Base-by-base conservation (phyloP, 148 eudicot species). In the Amaranthus hypochondriacus region DNA sequence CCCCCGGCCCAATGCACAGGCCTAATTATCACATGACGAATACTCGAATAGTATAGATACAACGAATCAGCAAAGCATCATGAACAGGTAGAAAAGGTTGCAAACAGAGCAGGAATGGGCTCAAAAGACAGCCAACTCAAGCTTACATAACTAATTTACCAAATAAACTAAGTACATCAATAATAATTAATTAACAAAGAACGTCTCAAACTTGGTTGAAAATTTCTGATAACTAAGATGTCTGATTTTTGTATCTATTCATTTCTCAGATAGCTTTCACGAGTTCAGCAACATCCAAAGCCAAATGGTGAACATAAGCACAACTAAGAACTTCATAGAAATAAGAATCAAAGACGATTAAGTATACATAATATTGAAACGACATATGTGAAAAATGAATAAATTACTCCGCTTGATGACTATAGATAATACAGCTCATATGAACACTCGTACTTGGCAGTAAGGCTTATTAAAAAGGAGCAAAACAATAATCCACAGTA, bases 391-490 rank as follows among this genome's bases (percentile, higher is more conserved):
- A 47, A 65, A 14, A 65, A 13, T 7, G 5, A 9, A n/a, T 6
- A n/a, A 9, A 3, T 3, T 50, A 63, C 5, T 44, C 7, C 5
- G 49, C 44, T 7, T 46, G 44, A 56, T 7, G 48, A 56, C 53
- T 62, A 8, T 49, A 59, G 50, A 49, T 69, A 46, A 39, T 39
- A 66, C 53, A 18, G 28, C 11, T 69, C 54, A 56, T 49, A 56
- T 44, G 50, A 5, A 9, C 15, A 21, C 39, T 5, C 56, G 39
- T 58, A 44, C 46, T 7, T 28, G 39, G 48, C 48, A 56, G 47
- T 60, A 64, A 39, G 11, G 77, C 49, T 63, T 12, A 71, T 48
- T 50, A 28, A 28, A 62, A 73, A 61, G 71, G 64, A 50, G 5
- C 59, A 63, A n/a, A 64, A 43, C 1, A 74, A 10, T 43, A 79